Conservation (phyloP, 1,284 basidiomycete genomes). For the Agaricales sp. region DNA sequence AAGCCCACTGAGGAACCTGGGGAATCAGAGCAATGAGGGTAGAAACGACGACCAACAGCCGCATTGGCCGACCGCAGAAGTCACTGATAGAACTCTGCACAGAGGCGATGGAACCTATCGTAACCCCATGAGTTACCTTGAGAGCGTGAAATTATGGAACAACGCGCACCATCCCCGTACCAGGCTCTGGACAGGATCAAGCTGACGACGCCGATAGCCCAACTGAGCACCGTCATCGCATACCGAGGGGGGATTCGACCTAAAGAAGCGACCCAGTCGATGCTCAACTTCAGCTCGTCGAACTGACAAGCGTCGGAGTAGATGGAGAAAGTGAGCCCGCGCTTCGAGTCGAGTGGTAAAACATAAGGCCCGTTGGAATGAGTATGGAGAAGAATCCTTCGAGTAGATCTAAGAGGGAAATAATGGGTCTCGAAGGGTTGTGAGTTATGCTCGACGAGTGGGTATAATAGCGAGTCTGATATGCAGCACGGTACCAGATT, state of each 20-base stretch:
- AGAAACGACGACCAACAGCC: slow-evolving; percentile 30
- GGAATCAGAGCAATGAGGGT: slow-evolving; percentile 45
- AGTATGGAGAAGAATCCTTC: slow-evolving; percentile 52
- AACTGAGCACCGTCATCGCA: slow-evolving; percentile 55
- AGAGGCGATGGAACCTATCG: slow-evolving; percentile 31
- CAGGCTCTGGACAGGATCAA: slow-evolving; percentile 34
- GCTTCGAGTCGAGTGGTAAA: slow-evolving; percentile 15
- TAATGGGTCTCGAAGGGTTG: slow-evolving; percentile 60
- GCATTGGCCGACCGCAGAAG: slow-evolving; percentile 32
- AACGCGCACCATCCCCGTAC: slow-evolving; percentile 6
- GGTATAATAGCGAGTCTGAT: slow-evolving; percentile 38
- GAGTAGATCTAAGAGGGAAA: slow-evolving; percentile 34
- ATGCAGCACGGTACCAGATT: slow-evolving; percentile 9
- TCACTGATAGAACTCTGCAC: slow-evolving; percentile 33
- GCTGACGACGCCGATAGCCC: slow-evolving; percentile 58
- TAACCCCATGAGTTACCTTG: slow-evolving; percentile 6
- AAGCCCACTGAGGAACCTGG: slow-evolving; percentile 32
- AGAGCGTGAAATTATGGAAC: slow-evolving; percentile 1
- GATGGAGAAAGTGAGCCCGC: slow-evolving; percentile 42
- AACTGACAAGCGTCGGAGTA: slow-evolving; percentile 45
- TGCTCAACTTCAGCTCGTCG: slow-evolving; percentile 31
- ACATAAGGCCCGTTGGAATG: slow-evolving; percentile 66
- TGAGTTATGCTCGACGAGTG: slow-evolving; percentile 49
- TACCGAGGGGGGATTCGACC: slow-evolving; percentile 68
- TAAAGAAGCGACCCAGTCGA: slow-evolving; percentile 62